These are phyloP conservation scores for Pseudogymnoascus sp. DNA, from an alignment of 2,329 filamentous ascomycete species.

Conservation along the genomic window DNA sequence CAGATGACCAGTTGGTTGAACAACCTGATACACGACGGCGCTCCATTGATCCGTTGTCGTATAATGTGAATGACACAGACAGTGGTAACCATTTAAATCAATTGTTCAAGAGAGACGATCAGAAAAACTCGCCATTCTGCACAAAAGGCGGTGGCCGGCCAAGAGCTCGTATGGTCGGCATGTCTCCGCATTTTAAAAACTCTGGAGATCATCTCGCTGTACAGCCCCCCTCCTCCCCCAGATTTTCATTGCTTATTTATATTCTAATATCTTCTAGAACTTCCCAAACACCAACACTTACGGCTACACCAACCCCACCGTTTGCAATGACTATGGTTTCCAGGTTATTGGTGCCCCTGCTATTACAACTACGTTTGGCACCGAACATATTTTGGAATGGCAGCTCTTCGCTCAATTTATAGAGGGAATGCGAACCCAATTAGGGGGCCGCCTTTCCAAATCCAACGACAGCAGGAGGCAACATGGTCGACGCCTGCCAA, in stretches of 20 bases:
- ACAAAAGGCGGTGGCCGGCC: background rate
- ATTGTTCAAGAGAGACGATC: background rate
- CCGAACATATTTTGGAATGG: background rate
- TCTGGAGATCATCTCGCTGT: background rate
- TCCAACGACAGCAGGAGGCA: background rate
- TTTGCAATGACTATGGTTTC: background rate
- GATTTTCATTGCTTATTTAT: background rate
- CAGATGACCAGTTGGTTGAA: background rate
- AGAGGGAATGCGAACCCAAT: background rate
- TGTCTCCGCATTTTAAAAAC: background rate
- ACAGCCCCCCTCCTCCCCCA: background rate
- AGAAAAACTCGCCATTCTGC: background rate
- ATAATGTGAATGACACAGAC: background rate
- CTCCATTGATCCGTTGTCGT: background rate
- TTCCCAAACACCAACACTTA: background rate
- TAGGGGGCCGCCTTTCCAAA: background rate
- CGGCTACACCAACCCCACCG: background rate
- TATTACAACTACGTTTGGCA: background rate
- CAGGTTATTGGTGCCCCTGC: background rate
- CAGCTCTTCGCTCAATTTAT: background rate
- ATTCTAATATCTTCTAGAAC: background rate
- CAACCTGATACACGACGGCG: background rate
- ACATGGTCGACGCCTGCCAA: background rate
- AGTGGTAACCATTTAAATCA: background rate
- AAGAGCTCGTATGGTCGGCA: background rate